phyloP scores from a whole-genome alignment of 108 stramenopile species.

The Cylindrotheca closterium region DNA sequence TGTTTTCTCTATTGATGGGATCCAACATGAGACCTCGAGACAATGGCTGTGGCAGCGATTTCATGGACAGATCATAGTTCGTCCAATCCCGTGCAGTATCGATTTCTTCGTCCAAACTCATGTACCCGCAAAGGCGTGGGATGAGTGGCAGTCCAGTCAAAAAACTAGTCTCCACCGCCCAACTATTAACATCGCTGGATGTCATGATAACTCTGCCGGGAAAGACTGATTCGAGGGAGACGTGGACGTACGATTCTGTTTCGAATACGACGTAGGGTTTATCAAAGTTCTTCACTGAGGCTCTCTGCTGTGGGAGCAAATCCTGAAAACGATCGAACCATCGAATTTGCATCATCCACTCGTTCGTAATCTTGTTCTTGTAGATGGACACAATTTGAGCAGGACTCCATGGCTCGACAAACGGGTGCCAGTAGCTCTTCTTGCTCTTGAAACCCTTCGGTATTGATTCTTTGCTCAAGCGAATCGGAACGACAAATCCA shows the following conservation, averaged over 20 bases:
- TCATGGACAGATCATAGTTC: conserved; percentile 20
- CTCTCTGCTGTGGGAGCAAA: conserved; percentile 12
- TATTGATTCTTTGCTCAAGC: conserved; percentile 4
- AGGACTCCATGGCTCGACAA: conserved; percentile 48
- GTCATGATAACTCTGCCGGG: conserved; percentile 25
- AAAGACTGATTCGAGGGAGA: conserved; percentile 12
- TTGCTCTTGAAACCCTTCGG: not conserved
- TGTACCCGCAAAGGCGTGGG: conserved; percentile 24
- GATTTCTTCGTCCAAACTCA: conserved; percentile 36
- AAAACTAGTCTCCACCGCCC: conserved; percentile 6
- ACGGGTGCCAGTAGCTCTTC: conserved; percentile 28
- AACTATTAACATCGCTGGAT: conserved; percentile 5
- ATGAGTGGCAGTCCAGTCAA: conserved; percentile 25
- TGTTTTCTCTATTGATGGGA: conserved; percentile 23
- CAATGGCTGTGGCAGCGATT: conserved; percentile 25
- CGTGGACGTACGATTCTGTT: conserved; percentile 22
- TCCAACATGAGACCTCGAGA: conserved; percentile 25
- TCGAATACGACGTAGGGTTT: conserved; percentile 30
- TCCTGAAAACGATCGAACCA: conserved; percentile 61
- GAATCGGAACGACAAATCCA: conserved; percentile 22
- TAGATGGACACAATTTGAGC: conserved; percentile 63
- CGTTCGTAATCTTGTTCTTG: conserved; percentile 29
- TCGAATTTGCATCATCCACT: conserved; percentile 43
- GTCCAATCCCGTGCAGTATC: conserved; percentile 24
- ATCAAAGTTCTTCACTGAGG: conserved; percentile 3